These are phyloP conservation scores for Phytopythium chamaehyphon DNA, from an alignment of 352 stramenopile genomes.

Conservation along the genomic window DNA sequence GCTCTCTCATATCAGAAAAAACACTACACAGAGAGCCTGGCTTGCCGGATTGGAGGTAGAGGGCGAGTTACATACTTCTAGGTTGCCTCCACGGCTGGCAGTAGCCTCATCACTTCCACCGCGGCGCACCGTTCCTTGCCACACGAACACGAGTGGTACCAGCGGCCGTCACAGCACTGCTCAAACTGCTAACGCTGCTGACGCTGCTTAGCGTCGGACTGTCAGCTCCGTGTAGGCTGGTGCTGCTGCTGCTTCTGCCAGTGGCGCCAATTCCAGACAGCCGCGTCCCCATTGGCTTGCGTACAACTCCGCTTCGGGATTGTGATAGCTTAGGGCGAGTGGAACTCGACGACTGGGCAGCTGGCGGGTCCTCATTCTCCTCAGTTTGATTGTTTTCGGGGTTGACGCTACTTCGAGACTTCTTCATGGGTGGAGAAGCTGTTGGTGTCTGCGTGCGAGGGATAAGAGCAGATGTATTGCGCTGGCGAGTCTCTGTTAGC, in stretches of 20 bases:
- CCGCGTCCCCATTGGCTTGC: constrained; percentile 1
- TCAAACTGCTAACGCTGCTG: not conserved
- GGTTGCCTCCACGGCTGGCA: too few species aligned
- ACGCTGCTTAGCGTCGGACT: constrained; percentile 8
- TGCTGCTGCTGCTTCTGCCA: constrained; percentile 1
- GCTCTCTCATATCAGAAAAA: not conserved
- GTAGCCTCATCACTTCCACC: constrained; percentile 4
- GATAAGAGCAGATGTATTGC: constrained; percentile 69
- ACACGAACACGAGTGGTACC: not conserved
- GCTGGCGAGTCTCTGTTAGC: constrained; percentile 65
- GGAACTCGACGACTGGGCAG: constrained; percentile 5
- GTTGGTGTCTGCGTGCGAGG: constrained; percentile 35
- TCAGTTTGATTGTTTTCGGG: constrained; percentile 28
- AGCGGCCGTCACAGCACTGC: not conserved
- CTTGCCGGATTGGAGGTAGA: not conserved
- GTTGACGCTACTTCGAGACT: constrained; percentile 25
- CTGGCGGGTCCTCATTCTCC: constrained; percentile 16
- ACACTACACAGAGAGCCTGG: not conserved
- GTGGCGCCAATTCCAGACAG: not conserved
- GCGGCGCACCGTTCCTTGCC: not conserved
- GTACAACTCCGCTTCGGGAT: not conserved
- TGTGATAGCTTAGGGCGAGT: constrained; percentile 3
- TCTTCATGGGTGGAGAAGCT: constrained; percentile 40
- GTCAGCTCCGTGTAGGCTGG: not conserved
- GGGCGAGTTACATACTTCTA: constrained; percentile 7